phyloP scores from a whole-genome alignment of 2,329 filamentous ascomycete genomes.

The Raffaelea arxii region DNA sequence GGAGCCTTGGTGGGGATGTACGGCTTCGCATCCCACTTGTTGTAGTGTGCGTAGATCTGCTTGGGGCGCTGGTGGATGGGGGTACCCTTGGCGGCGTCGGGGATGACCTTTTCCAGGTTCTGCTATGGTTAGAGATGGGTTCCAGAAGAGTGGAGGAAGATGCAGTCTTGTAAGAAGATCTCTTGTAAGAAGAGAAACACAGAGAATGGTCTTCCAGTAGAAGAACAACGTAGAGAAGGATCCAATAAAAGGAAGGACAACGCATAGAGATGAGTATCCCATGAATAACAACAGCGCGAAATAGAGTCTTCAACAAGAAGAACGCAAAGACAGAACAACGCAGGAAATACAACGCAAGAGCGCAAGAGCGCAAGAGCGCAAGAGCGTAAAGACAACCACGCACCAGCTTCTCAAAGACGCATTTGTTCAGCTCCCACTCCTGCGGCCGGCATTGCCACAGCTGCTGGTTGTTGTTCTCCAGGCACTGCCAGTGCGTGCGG shows the following conservation, averaged over 20 bases:
- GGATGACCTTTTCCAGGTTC: conserved; percentile 75
- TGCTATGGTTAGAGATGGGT: conserved; percentile 23
- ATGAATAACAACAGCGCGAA: no score
- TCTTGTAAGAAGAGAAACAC: neutral
- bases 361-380: neutral
- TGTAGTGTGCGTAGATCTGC: conserved; percentile 48
- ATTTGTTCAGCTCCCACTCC: conserved; percentile 88
- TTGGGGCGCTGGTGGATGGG: conserved; percentile 64
- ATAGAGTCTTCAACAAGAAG: no score
- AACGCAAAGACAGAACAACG: no score
- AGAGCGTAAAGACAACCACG: neutral
- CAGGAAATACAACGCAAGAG: no score
- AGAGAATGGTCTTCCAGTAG: no score
- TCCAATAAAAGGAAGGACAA: no score
- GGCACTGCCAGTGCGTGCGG: conserved; percentile 85
- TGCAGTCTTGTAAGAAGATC: neutral
- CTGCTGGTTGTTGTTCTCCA: conserved; percentile 97
- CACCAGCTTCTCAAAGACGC: conserved; percentile 92
- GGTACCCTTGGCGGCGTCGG: conserved; percentile 59
- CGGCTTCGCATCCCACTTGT: conserved; percentile 16
- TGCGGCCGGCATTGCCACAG: conserved; percentile 86
- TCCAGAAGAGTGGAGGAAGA: neutral
- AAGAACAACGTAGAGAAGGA: no score
- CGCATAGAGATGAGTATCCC: no score
- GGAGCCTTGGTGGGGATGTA: conserved; percentile 16